A percentile compares a stretch with the other conserved stretches of the same genome.
phyloP scores from a whole-genome alignment of 2,329 filamentous ascomycete genomes.

The Monilinia polystroma region DNA sequence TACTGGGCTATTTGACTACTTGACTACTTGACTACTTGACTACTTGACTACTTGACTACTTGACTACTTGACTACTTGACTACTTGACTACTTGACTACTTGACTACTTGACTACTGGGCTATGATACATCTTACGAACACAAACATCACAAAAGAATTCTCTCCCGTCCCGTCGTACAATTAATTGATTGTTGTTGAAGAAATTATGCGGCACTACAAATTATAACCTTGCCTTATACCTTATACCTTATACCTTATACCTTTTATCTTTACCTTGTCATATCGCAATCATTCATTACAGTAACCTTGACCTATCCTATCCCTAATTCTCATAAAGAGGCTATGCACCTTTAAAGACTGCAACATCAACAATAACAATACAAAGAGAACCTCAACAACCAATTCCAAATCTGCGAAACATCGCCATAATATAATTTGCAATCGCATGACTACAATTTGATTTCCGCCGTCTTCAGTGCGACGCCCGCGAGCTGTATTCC shows the following conservation, averaged over 20 bases:
- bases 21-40: too few relatives aligned
- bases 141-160: slow-evolving; percentile 2
- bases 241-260: too few relatives aligned
- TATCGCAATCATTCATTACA: background rate
- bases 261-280: too few relatives aligned
- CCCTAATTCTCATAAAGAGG: slow-evolving; percentile 25
- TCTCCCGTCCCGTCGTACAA: background rate
- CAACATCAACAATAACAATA: too few relatives aligned
- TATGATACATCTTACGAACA: too few relatives aligned
- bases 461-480: slow-evolving; percentile 34
- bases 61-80: too few relatives aligned
- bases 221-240: too few relatives aligned
- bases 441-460: slow-evolving; percentile 29
- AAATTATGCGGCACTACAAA: background rate
- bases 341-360: slow-evolving; percentile 24
- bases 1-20: background rate
- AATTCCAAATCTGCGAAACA: background rate
- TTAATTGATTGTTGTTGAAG: background rate
- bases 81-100: too few relatives aligned
- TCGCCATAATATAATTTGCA: background rate
- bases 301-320: background rate
- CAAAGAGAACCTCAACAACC: too few relatives aligned
- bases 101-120: too few relatives aligned
- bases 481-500: slow-evolving; percentile 37
- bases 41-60: too few relatives aligned